Evolutionary conservation across 1,284 basidiomycete genomes (phyloP).

Genomic region (Ceratobasidium theobromae): DNA sequence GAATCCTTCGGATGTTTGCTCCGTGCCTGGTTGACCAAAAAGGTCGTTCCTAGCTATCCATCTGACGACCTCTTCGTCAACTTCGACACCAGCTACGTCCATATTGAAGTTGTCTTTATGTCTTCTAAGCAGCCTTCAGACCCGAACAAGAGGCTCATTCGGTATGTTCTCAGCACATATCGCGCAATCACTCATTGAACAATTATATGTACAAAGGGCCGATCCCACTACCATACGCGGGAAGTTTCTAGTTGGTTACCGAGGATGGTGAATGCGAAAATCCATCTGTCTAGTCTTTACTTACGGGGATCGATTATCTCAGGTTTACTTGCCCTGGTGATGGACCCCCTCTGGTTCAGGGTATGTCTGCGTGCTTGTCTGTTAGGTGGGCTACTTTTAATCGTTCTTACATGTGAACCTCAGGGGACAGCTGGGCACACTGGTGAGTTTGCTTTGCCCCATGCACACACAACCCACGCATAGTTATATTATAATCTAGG

Average conservation of each 20-base stretch:
- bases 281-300: neutral
- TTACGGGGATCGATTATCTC: neutral
- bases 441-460: slow-evolving; percentile 45
- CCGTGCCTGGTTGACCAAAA: slow-evolving; percentile 9
- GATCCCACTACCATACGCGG: slow-evolving; percentile 63
- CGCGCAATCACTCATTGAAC: neutral
- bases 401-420: neutral
- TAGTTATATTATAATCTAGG: slow-evolving; percentile 67
- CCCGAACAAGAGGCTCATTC: neutral
- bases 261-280: slow-evolving; percentile 62
- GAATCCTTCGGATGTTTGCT: neutral
- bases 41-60: neutral
- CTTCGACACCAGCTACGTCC: neutral
- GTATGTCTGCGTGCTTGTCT: slow-evolving; percentile 82
- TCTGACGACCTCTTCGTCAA: neutral
- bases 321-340: slow-evolving; percentile 74
- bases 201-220: slow-evolving; percentile 41
- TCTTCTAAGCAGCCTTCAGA: slow-evolving; percentile 23
- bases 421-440: slow-evolving; percentile 18
- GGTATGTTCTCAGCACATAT: neutral
- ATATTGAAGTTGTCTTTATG: neutral
- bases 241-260: slow-evolving; percentile 79
- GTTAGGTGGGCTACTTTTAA: slow-evolving; percentile 39
- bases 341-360: slow-evolving; percentile 61
- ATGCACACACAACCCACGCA: slow-evolving; percentile 67